Percentiles rank a stretch among this genome's conserved stretches.
These are phyloP conservation scores for Papiliotrema nemorosa DNA, from an alignment of 1,284 basidiomycete species.

Conservation along the genomic window DNA sequence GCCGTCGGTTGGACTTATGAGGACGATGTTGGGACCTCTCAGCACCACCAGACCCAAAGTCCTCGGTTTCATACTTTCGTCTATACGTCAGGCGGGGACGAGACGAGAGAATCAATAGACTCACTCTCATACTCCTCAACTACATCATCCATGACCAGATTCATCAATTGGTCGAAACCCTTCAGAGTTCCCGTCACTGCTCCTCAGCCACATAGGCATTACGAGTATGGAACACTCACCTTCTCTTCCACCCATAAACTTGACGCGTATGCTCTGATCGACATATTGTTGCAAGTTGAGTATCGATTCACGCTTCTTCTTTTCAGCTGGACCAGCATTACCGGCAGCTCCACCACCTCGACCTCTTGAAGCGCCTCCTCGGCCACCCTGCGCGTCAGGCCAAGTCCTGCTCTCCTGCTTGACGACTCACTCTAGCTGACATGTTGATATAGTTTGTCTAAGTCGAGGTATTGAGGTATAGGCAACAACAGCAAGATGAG, in stretches of 20 bases:
- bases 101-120: constrained; percentile 19
- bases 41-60: constrained; percentile 79
- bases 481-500: neutral
- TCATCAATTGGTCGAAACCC: constrained; percentile 94
- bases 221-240: constrained; percentile 56
- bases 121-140: constrained; percentile 50
- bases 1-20: constrained; percentile 89
- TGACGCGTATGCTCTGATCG: constrained; percentile 87
- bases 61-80: constrained; percentile 62
- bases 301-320: constrained; percentile 91
- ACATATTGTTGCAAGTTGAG: constrained; percentile 92
- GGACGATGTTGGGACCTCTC: constrained; percentile 84
- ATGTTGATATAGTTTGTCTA: constrained; percentile 13
- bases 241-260: constrained; percentile 94
- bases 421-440: constrained; percentile 30
- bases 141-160: constrained; percentile 63
- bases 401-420: neutral
- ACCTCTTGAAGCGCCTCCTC: constrained; percentile 30
- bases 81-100: constrained; percentile 49
- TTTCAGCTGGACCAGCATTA: constrained; percentile 56
- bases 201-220: neutral
- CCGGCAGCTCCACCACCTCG: constrained; percentile 26
- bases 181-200: constrained; percentile 87
- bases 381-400: constrained; percentile 20
- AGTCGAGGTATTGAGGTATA: neutral